phyloP scores from a whole-genome alignment of 129 eudicot genomes.

The Escallonia herrerae region DNA sequence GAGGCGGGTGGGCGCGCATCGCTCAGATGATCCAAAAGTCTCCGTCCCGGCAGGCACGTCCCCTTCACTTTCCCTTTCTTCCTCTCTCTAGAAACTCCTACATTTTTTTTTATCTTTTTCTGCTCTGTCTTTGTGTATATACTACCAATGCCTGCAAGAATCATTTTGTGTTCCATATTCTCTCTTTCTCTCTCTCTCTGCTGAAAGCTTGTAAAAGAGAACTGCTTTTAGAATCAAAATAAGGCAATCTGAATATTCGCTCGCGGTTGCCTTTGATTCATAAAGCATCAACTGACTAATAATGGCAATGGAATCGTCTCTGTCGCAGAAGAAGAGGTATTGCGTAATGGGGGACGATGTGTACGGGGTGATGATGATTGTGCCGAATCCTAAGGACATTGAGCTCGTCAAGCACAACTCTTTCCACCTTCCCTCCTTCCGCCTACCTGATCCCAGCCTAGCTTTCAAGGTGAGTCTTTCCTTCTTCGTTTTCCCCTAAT shows the following conservation, averaged over 20 bases:
- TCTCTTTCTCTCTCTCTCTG: no score
- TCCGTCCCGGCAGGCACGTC: neutral
- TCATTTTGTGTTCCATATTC: no score
- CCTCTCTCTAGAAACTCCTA: neutral
- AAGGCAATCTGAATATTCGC: no score
- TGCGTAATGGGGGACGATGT: slow-evolving; percentile 13
- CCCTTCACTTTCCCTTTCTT: no score
- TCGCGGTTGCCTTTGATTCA: no score
- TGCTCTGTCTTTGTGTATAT: neutral
- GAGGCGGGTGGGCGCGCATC: neutral
- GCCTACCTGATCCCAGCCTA: slow-evolving; percentile 19
- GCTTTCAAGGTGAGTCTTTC: slow-evolving; percentile 13
- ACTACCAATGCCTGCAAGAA: neutral
- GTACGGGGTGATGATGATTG: slow-evolving; percentile 3
- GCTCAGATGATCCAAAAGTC: slow-evolving; percentile 2
- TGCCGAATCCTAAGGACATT: slow-evolving; percentile 21
- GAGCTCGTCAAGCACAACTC: slow-evolving; percentile 13
- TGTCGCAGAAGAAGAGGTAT: slow-evolving; percentile 29
- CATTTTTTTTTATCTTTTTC: neutral
- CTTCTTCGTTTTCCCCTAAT: neutral
- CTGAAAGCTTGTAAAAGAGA: no score
- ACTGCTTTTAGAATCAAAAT: no score
- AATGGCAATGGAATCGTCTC: slow-evolving; percentile 6
- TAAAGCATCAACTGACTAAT: neutral
- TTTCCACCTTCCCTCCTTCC: slow-evolving; percentile 6